A percentile compares a stretch with the other conserved stretches of the same genome.
These are phyloP conservation scores for Candida boleticola DNA, from an alignment of 805 yeast genomes.

Conservation along the genomic window DNA sequence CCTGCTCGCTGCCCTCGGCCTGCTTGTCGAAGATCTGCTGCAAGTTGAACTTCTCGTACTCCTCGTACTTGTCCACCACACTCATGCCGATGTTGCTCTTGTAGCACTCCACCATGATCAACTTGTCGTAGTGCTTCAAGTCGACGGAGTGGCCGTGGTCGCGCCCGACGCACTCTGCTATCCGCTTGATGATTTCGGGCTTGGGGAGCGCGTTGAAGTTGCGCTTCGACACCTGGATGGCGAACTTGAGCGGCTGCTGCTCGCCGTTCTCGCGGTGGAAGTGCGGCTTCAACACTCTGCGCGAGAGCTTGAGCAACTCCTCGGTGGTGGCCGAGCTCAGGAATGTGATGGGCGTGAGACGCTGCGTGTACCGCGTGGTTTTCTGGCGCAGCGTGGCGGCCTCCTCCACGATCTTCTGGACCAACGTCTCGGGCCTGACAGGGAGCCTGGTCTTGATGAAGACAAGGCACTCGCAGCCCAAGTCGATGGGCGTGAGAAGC, in stretches of 20 bases:
- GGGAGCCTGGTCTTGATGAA: constrained; percentile 82
- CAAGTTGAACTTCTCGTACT: constrained; percentile 68
- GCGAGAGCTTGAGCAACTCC: constrained; percentile 61
- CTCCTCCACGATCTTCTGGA: constrained; percentile 61
- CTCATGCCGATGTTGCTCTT: constrained; percentile 87
- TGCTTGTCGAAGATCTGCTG: constrained; percentile 70
- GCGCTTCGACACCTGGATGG: constrained; percentile 76
- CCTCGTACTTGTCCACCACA: constrained; percentile 66
- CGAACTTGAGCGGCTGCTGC: constrained; percentile 54
- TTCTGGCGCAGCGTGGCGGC: constrained; percentile 49
- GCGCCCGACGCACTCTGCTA: constrained; percentile 71
- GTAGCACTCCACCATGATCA: constrained; percentile 83
- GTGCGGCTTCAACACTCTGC: constrained; percentile 61
- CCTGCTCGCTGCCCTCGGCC: constrained; percentile 2
- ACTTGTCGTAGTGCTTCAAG: constrained; percentile 71
- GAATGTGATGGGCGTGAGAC: constrained; percentile 73
- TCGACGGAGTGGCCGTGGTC: constrained; percentile 76
- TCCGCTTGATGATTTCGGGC: constrained; percentile 66
- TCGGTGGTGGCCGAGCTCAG: constrained; percentile 73
- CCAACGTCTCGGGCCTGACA: constrained; percentile 72
- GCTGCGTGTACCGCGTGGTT: constrained; percentile 70
- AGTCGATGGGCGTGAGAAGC: constrained; percentile 54
- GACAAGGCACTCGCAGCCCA: constrained; percentile 80
- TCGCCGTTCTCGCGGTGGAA: constrained; percentile 47
- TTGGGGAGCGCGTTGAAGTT: constrained; percentile 73